These are phyloP conservation scores for Luffa aegyptiaca DNA, from an alignment of 306 rosid species.

Conservation along the genomic window DNA sequence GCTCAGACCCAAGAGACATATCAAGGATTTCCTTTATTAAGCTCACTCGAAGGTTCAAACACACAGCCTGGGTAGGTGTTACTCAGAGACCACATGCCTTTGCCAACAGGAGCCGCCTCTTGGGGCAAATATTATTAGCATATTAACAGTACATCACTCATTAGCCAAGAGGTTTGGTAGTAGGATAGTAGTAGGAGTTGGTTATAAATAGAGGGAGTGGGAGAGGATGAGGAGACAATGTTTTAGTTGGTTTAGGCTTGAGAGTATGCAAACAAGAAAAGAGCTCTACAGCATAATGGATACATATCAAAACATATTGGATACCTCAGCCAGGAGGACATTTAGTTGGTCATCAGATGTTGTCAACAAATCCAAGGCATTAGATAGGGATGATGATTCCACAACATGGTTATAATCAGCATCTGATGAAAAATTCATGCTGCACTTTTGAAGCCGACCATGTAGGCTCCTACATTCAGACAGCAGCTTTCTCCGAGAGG, in stretches of 20 bases:
- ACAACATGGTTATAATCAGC: conserved; percentile 16
- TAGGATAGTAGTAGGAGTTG: neutral
- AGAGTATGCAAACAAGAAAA: neutral
- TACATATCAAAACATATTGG: neutral
- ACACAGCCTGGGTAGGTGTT: neutral
- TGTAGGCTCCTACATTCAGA: conserved; percentile 52
- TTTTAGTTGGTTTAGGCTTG: neutral
- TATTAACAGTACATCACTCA: neutral
- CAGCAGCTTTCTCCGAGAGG: conserved; percentile 34
- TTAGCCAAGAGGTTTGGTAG: neutral
- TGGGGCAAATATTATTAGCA: neutral
- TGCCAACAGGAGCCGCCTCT: neutral
- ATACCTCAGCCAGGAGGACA: conserved; percentile 64
- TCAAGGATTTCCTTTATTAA: neutral
- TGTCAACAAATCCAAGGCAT: conserved; percentile 44
- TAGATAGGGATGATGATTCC: conserved; percentile 36
- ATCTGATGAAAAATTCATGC: conserved; percentile 30
- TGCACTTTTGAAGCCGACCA: conserved; percentile 57
- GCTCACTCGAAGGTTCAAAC: neutral
- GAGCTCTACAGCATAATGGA: neutral
- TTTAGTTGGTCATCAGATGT: conserved; percentile 54
- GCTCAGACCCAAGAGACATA: neutral
- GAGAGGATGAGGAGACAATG: neutral
- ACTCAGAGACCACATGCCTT: neutral
- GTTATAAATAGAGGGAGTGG: neutral